A percentile compares a stretch with the other conserved stretches of the same genome.
Evolutionary conservation across 2,329 filamentous ascomycete genomes (phyloP).

Genomic region (Apiospora malaysiana): DNA sequence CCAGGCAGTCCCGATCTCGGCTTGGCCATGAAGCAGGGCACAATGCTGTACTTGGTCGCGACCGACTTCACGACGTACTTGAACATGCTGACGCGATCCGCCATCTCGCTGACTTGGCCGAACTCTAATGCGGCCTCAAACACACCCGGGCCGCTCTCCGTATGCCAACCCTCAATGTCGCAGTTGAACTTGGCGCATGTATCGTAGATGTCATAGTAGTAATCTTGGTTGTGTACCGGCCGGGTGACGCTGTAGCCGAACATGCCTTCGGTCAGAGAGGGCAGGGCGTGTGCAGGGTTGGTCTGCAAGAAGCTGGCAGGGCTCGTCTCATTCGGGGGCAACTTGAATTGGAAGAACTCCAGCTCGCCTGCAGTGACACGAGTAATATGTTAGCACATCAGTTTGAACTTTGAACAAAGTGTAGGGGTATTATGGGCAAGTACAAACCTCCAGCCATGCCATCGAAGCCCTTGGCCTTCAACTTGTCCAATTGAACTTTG

Average conservation of each 20-base stretch:
- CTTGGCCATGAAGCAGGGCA: conserved; percentile 98
- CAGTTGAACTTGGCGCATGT: conserved; percentile 73
- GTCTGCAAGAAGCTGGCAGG: conserved; percentile 70
- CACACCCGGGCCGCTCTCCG: conserved; percentile 82
- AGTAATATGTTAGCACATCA: not conserved
- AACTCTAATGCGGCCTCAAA: conserved; percentile 96
- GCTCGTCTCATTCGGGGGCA: conserved; percentile 54
- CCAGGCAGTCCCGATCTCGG: conserved; percentile 88
- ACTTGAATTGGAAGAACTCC: conserved; percentile 65
- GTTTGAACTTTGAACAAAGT: no score
- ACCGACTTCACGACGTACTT: conserved; percentile 94
- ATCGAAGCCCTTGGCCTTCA: conserved; percentile 66
- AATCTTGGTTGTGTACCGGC: conserved; percentile 80
- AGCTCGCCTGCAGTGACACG: conserved; percentile 67
- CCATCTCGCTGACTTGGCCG: conserved; percentile 85
- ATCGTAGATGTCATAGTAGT: conserved; percentile 80
- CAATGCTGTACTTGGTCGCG: conserved; percentile 86
- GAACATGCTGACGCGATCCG: conserved; percentile 89
- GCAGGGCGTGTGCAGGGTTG: conserved; percentile 68
- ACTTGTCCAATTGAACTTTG: conserved; percentile 63
- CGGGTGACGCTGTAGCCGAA: conserved; percentile 82
- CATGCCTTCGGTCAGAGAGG: conserved; percentile 79
- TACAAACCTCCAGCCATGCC: conserved; percentile 78
- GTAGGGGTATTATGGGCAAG: no score
- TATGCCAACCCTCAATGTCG: conserved; percentile 82